These are phyloP conservation scores for Phytophthora aleatoria DNA, from an alignment of 352 stramenopile genomes.

Conservation along the genomic window DNA sequence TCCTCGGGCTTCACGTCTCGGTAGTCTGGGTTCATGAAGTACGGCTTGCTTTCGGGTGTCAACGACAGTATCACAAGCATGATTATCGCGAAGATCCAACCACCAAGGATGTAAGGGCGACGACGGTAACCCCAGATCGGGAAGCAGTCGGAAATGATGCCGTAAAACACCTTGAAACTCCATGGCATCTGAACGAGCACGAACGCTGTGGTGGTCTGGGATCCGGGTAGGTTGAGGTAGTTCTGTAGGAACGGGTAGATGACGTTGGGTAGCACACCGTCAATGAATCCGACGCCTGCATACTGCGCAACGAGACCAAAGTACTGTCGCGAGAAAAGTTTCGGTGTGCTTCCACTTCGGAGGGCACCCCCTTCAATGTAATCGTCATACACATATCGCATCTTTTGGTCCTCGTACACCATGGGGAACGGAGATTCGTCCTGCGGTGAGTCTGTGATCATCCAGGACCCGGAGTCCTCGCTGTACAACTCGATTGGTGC, in stretches of 20 bases:
- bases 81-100: constrained; percentile 42
- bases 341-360: constrained; percentile 38
- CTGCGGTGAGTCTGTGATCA: constrained; percentile 36
- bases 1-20: constrained; percentile 47
- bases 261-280: constrained; percentile 50
- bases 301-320: constrained; percentile 63
- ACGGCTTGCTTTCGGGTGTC: constrained; percentile 40
- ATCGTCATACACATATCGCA: constrained; percentile 48
- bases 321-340: constrained; percentile 45
- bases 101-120: constrained; percentile 58
- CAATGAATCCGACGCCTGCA: constrained; percentile 53
- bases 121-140: constrained; percentile 60
- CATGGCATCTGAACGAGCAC: constrained; percentile 61
- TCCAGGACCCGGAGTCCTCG: constrained; percentile 36
- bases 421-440: constrained; percentile 39
- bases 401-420: constrained; percentile 42
- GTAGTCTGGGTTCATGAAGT: constrained; percentile 43
- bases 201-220: constrained; percentile 47
- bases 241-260: constrained; percentile 63
- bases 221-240: constrained; percentile 58
- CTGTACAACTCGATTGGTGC: constrained; percentile 33
- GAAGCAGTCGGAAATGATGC: constrained; percentile 64
- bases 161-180: constrained; percentile 69
- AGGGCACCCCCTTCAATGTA: constrained; percentile 46
- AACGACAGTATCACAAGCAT: constrained; percentile 52